Percentiles rank a stretch among this genome's conserved stretches.
Conservation (phyloP, 2,329 filamentous ascomycete genomes). For the Allantophomopsis lycopodina region DNA sequence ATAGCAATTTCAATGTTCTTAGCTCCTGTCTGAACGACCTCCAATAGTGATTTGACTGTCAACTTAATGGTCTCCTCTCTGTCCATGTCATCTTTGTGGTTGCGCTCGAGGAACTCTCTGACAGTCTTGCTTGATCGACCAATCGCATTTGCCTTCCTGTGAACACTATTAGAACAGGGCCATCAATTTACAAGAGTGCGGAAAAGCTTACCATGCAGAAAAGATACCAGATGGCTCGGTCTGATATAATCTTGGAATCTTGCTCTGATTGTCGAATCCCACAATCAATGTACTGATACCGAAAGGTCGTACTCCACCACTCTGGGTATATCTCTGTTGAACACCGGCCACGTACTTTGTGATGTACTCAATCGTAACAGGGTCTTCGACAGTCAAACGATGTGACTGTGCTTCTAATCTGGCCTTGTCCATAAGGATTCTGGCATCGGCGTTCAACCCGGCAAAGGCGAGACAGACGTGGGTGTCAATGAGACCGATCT, state of each 20-base stretch:
- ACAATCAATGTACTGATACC: slow-evolving; percentile 97
- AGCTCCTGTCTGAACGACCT: slow-evolving; percentile 95
- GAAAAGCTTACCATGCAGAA: slow-evolving; percentile 70
- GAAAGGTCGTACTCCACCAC: slow-evolving; percentile 95
- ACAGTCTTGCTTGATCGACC: slow-evolving; percentile 98
- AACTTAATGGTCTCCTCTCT: slow-evolving; percentile 91
- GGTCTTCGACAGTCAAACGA: slow-evolving; percentile 92
- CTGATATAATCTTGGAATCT: slow-evolving; percentile 83
- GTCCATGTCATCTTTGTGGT: slow-evolving; percentile 98
- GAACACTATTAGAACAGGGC: slow-evolving; percentile 5
- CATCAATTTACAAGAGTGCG: neutral
- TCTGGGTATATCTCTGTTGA: slow-evolving; percentile 98
- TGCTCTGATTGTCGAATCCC: slow-evolving; percentile 92
- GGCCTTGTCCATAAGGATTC: slow-evolving; percentile 97
- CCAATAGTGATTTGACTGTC: slow-evolving; percentile 93
- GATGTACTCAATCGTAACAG: slow-evolving; percentile 97
- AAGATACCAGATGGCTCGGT: slow-evolving; percentile 99
- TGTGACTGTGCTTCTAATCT: slow-evolving; percentile 95
- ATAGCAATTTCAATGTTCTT: slow-evolving; percentile 99
- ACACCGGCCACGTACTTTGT: slow-evolving; percentile 97
- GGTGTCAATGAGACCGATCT: slow-evolving; percentile 91
- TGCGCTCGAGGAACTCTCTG: slow-evolving; percentile 94
- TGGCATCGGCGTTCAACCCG: slow-evolving; percentile 91
- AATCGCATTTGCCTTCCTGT: slow-evolving; percentile 97
- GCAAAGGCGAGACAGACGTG: slow-evolving; percentile 97